phyloP scores from a whole-genome alignment of 2,329 filamentous ascomycete genomes.

The Sphaerulina vaccinii region DNA sequence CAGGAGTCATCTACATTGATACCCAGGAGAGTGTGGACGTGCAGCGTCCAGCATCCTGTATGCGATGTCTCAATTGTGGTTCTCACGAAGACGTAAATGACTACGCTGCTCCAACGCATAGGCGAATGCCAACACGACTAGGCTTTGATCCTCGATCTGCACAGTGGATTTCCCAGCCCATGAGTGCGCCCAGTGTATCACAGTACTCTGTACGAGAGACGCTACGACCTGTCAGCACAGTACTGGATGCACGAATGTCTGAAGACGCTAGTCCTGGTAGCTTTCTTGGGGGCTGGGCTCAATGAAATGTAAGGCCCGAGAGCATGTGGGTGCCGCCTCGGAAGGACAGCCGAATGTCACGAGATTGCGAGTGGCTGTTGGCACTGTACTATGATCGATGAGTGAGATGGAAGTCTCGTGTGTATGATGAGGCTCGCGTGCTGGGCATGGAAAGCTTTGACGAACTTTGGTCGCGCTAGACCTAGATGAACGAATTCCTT shows the following conservation, averaged over 20 bases:
- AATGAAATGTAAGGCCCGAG: constrained; percentile 1
- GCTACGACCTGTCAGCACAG: constrained; percentile 7
- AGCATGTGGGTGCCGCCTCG: constrained; percentile 1
- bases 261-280: constrained; percentile 4
- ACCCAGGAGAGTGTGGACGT: constrained; percentile 6
- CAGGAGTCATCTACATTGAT: not conserved
- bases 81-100: constrained; percentile 6
- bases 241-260: constrained; percentile 1
- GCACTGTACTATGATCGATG: constrained; percentile 1
- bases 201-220: constrained; percentile 8
- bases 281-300: not conserved
- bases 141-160: constrained; percentile 6
- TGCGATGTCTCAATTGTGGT: constrained; percentile 4
- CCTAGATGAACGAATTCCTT: not conserved
- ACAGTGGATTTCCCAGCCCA: constrained; percentile 4
- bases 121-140: constrained; percentile 4
- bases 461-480: not conserved
- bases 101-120: not conserved
- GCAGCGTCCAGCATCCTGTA: not conserved
- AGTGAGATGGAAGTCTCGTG: not conserved
- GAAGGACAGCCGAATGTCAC: constrained; percentile 5
- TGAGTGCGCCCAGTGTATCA: constrained; percentile 8
- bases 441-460: not conserved
- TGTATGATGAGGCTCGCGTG: not conserved
- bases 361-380: constrained; percentile 6